phyloP scores from a whole-genome alignment of 495 filamentous ascomycete genomes.

The Jackrogersella multiformis region DNA sequence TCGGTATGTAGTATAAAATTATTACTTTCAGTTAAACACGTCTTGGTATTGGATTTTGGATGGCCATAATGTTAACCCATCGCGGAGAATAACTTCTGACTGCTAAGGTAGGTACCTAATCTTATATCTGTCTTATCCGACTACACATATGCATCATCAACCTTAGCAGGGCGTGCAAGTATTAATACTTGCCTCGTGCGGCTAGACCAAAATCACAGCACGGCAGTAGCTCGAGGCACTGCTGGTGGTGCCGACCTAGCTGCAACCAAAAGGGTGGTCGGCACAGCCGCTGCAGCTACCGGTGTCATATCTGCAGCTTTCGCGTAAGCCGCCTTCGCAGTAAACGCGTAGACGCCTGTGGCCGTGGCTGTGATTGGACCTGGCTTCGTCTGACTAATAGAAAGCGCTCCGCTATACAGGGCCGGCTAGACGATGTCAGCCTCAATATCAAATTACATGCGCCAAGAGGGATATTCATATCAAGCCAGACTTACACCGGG shows the following conservation, averaged over 20 bases:
- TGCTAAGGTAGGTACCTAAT: background rate
- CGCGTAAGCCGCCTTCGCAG: conserved; percentile 9
- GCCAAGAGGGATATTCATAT: background rate
- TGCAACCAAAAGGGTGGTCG: conserved; percentile 18
- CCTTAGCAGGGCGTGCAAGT: background rate
- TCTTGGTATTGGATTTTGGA: conserved; percentile 14
- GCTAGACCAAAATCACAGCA: background rate
- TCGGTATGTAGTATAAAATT: conserved; percentile 1
- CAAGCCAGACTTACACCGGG: conserved; percentile 35
- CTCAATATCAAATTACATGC: background rate
- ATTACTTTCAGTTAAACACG: background rate
- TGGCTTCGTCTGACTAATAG: conserved; percentile 38
- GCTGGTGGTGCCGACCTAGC: conserved; percentile 26
- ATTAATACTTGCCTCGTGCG: background rate
- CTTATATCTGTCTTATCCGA: conserved; percentile 2
- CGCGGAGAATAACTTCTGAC: too few species aligned
- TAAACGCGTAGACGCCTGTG: conserved; percentile 29
- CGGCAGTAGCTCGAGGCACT: conserved; percentile 11
- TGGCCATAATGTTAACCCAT: background rate
- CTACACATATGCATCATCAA: background rate
- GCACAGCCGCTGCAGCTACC: conserved; percentile 12
- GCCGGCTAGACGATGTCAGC: conserved; percentile 33
- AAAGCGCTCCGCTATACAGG: conserved; percentile 43
- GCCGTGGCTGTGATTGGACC: conserved; percentile 38
- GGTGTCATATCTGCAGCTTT: conserved; percentile 8